These are phyloP conservation scores for Aspergillus ochraceus DNA, from an alignment of 2,329 filamentous ascomycete genomes.

Conservation along the genomic window DNA sequence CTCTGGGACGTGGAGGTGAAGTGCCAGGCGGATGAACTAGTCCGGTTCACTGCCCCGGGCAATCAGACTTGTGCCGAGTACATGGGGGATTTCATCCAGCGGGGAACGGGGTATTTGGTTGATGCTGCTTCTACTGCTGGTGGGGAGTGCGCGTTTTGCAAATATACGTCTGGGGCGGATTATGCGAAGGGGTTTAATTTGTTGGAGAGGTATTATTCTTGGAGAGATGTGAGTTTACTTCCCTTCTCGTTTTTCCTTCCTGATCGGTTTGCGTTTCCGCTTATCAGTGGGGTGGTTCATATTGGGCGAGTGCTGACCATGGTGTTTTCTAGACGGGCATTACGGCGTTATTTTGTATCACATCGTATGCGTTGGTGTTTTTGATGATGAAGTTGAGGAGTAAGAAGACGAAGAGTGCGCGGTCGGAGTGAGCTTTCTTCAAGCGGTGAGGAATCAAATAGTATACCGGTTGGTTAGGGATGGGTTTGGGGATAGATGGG, in stretches of 20 bases:
- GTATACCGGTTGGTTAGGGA: no score
- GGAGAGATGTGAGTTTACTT: constrained; percentile 38
- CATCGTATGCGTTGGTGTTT: constrained; percentile 46
- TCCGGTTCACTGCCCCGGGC: constrained; percentile 27
- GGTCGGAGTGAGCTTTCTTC: constrained; percentile 25
- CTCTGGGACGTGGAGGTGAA: constrained; percentile 42
- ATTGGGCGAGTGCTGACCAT: background rate
- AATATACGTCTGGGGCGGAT: constrained; percentile 33
- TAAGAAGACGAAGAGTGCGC: constrained; percentile 49
- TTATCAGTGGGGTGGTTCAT: no score
- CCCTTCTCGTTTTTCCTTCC: background rate
- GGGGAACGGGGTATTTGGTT: constrained; percentile 30
- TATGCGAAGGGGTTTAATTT: constrained; percentile 37
- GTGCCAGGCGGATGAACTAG: constrained; percentile 34
- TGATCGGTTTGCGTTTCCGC: no score
- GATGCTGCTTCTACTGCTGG: constrained; percentile 30
- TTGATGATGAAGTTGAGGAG: constrained; percentile 52
- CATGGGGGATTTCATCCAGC: constrained; percentile 32
- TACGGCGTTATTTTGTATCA: constrained; percentile 45
- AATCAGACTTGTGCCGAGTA: constrained; percentile 37
- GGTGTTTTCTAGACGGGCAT: constrained; percentile 35
- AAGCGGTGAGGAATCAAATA: background rate
- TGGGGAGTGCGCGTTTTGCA: constrained; percentile 30
- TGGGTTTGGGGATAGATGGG: no score
- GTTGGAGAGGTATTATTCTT: constrained; percentile 34